Evolutionary conservation across 1,139 yeast genomes (phyloP), one percentile per base, ranked within the genome.

Genomic region (Magnusiomyces sp.): DNA sequence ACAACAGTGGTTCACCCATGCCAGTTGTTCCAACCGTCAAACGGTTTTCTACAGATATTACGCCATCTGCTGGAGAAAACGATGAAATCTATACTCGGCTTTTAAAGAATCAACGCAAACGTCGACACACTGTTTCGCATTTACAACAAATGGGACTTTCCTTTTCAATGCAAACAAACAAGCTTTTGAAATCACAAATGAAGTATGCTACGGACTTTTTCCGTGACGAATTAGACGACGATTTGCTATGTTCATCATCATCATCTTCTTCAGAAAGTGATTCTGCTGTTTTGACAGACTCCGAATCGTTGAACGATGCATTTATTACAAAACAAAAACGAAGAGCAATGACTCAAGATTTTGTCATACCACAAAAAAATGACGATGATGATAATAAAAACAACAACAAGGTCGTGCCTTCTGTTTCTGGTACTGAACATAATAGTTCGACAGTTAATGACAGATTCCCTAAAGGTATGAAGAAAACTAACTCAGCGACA

Each of bases 61-160:
- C n/a, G n/a, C n/a, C n/a, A n/a, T n/a, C n/a, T n/a, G n/a, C n/a
- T n/a, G n/a, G n/a, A n/a, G n/a, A n/a, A n/a, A n/a, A n/a, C n/a
- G n/a, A n/a, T n/a, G n/a, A n/a, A n/a, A n/a, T n/a, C n/a, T n/a
- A n/a, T n/a, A n/a, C n/a, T 19, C 42, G 48, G 17, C 40, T 47
- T 27, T 19, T 51, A 29, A 45, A 43, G 19, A 53, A 46, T 29
- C 56, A 41, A n/a, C 14, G 58, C 14, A 57, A 59, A 34, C 54
- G 68, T 41, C 57, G 70, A 14, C 65, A 67, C 31, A 66, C 71
- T 0, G 51, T 68, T 29, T 62, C 69, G 7, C 59, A 63, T 2
- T 52, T 68, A 16, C 92, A 84, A 59, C 79, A 78, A 53, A 73
- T 83, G 60, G 95, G 95, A 0, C 77, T 86, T 14, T 78, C 90